phyloP scores from a whole-genome alignment of 78 protist species.

The Thecamonas trahens region DNA sequence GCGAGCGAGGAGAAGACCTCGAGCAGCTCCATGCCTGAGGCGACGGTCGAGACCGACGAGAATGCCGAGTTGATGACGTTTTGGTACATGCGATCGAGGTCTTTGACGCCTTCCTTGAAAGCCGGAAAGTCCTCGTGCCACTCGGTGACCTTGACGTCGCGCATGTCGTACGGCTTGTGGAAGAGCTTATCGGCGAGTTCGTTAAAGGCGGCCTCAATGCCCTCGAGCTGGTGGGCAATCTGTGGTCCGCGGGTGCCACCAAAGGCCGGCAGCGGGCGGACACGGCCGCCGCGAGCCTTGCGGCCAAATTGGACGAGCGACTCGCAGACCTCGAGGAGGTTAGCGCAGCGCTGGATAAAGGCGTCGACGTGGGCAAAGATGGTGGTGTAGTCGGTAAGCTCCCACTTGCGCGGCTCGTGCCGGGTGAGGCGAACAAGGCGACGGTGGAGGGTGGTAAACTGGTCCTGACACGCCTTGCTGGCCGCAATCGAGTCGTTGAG shows the following conservation, averaged over 20 bases:
- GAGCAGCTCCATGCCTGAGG: slow-evolving; percentile 35
- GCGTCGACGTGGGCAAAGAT: slow-evolving; percentile 81
- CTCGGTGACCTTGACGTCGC: slow-evolving; percentile 59
- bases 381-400: slow-evolving; percentile 11
- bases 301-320: slow-evolving; percentile 65
- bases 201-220: slow-evolving; percentile 48
- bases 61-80: slow-evolving; percentile 54
- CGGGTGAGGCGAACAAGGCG: slow-evolving; percentile 1
- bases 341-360: slow-evolving; percentile 79
- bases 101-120: slow-evolving; percentile 64
- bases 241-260: slow-evolving; percentile 51
- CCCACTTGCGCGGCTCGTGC: slow-evolving; percentile 17
- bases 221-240: slow-evolving; percentile 14
- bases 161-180: slow-evolving; percentile 37
- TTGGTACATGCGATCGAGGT: slow-evolving; percentile 57
- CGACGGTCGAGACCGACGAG: slow-evolving; percentile 26
- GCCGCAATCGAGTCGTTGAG: slow-evolving; percentile 30
- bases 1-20: slow-evolving; percentile 56
- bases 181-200: neutral
- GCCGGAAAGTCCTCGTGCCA: slow-evolving; percentile 74
- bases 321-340: slow-evolving; percentile 71
- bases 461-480: slow-evolving; percentile 37
- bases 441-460: neutral
- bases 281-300: neutral
- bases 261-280: slow-evolving; percentile 28